A percentile compares a stretch with the other conserved stretches of the same genome.
Conservation (phyloP, 2,329 filamentous ascomycete genomes). For the Pyrenophora tritici-repentis region DNA sequence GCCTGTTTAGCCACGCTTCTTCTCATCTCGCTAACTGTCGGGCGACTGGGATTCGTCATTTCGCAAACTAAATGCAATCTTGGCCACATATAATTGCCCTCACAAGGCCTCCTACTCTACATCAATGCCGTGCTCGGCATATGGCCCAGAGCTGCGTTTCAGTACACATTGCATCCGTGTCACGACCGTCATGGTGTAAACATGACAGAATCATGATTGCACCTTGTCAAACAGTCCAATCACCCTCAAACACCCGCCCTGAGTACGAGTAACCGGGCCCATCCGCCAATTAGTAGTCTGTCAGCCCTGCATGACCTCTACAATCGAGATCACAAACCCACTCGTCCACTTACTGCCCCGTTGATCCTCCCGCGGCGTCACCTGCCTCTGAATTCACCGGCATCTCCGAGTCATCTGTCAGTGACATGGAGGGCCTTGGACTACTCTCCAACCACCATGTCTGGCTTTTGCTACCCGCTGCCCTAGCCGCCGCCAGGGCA, state of each 20-base stretch:
- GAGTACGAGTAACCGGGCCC: neutral
- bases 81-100: constrained; percentile 5
- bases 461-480: constrained; percentile 18
- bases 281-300: neutral
- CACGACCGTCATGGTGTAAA: neutral
- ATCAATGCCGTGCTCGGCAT: neutral
- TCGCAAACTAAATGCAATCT: constrained; percentile 5
- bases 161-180: neutral
- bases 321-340: neutral
- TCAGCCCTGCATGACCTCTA: neutral
- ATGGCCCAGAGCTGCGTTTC: neutral
- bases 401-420: neutral
- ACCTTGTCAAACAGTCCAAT: constrained; percentile 3
- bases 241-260: constrained; percentile 7
- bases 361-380: neutral
- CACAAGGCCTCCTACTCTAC: neutral
- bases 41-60: constrained; percentile 17
- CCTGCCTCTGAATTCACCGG: constrained; percentile 7
- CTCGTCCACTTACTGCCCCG: neutral
- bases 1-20: constrained; percentile 10
- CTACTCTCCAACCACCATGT: constrained; percentile 1
- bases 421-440: constrained; percentile 8
- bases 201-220: neutral
- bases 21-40: constrained; percentile 19
- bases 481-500: constrained; percentile 27